Percentiles rank a stretch among this genome's conserved stretches.
These are phyloP conservation scores for Colletotrichum melonis DNA, from an alignment of 2,329 filamentous ascomycete species.

Conservation along the genomic window DNA sequence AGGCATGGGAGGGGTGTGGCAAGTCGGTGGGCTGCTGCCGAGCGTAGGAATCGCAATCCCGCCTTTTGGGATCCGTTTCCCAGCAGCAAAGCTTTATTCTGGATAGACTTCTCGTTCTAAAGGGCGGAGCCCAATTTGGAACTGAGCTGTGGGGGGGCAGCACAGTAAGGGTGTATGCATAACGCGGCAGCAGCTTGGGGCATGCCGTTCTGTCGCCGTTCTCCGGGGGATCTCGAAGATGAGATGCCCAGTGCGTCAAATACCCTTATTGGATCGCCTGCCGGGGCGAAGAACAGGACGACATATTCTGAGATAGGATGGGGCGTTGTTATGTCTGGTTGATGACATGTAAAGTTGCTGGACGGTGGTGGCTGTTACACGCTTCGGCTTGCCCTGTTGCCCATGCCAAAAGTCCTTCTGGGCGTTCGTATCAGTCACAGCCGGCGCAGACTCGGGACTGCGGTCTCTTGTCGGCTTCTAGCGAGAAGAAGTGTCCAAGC, in stretches of 20 bases:
- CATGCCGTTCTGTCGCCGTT: constrained; percentile 12
- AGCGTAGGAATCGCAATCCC: constrained; percentile 31
- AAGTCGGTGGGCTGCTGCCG: constrained; percentile 9
- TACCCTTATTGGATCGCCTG: not conserved
- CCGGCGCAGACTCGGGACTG: not conserved
- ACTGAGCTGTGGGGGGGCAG: not conserved
- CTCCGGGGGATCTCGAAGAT: constrained; percentile 14
- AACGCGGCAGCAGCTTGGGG: constrained; percentile 12
- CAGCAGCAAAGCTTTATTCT: constrained; percentile 26
- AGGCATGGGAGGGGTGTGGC: not conserved
- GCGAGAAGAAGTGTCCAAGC: not conserved
- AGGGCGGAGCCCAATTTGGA: constrained; percentile 31
- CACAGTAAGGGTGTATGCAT: constrained; percentile 22
- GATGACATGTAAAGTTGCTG: constrained; percentile 1
- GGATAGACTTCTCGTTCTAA: constrained; percentile 19
- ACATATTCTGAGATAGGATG: constrained; percentile 4
- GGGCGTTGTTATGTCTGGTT: not conserved
- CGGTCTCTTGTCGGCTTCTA: not conserved
- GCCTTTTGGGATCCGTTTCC: constrained; percentile 30
- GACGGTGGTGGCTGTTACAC: not conserved
- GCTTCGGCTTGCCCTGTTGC: not conserved
- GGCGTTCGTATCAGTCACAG: not conserved
- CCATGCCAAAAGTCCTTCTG: not conserved
- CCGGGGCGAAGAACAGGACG: not conserved
- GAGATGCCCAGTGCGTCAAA: constrained; percentile 17